Percentiles rank a stretch among this genome's conserved stretches.
phyloP scores from a whole-genome alignment of 2,329 filamentous ascomycete genomes.

The Fusarium papillatum region DNA sequence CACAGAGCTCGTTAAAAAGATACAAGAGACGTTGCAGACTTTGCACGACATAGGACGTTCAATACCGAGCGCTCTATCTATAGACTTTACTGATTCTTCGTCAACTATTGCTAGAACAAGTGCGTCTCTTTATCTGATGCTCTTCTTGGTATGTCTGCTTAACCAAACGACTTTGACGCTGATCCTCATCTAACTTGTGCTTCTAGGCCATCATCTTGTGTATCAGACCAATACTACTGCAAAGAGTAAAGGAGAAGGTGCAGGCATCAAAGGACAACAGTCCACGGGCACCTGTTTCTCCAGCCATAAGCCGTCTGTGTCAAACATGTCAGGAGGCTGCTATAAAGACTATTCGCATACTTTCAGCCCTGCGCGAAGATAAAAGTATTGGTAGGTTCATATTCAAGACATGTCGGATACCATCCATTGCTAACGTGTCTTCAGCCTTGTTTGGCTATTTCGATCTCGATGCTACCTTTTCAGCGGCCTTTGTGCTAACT shows the following conservation, averaged over 20 bases:
- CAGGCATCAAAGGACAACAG: conserved; percentile 23
- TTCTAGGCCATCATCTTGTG: conserved; percentile 47
- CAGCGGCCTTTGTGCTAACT: conserved; percentile 43
- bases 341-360: conserved; percentile 42
- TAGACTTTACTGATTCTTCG: conserved; percentile 40
- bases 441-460: conserved; percentile 45
- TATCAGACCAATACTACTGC: conserved; percentile 44
- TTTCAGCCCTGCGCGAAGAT: conserved; percentile 37
- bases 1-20: conserved; percentile 42
- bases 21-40: conserved; percentile 35
- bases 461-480: conserved; percentile 46
- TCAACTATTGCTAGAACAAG: conserved; percentile 39
- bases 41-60: conserved; percentile 42
- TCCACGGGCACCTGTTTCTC: conserved; percentile 22
- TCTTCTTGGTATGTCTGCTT: conserved; percentile 38
- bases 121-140: conserved; percentile 44
- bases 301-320: conserved; percentile 37
- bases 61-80: conserved; percentile 37
- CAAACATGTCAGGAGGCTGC: conserved; percentile 45
- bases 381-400: conserved; percentile 35
- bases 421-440: neutral
- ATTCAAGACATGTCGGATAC: accelerated
- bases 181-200: neutral
- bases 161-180: neutral
- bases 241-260: conserved; percentile 47